A percentile compares a stretch with the other conserved stretches of the same genome.
phyloP scores from a whole-genome alignment of 2,329 filamentous ascomycete species.

The Sarocladium brachiariae region DNA sequence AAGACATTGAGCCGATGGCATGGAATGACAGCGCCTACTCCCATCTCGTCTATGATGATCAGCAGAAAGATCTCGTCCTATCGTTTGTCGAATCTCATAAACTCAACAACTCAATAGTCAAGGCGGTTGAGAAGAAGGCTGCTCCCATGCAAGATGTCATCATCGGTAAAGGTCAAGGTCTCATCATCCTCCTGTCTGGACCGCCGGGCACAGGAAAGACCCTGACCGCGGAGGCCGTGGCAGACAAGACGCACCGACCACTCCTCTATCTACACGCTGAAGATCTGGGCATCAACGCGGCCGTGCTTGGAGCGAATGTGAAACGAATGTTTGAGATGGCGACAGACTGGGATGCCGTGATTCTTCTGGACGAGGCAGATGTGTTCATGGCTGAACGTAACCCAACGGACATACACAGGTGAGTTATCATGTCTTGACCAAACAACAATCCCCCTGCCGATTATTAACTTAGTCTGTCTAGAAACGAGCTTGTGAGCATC shows the following conservation, averaged over 20 bases:
- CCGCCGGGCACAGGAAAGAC: constrained; percentile 42
- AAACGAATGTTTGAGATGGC: constrained; percentile 40
- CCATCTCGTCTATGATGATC: constrained; percentile 39
- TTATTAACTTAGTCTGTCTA: not conserved
- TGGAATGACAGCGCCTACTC: constrained; percentile 41
- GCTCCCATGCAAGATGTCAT: constrained; percentile 32
- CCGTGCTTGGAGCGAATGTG: constrained; percentile 38
- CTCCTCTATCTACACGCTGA: constrained; percentile 40
- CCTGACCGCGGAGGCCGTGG: constrained; percentile 36
- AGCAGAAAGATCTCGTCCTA: constrained; percentile 39
- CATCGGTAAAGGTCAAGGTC: constrained; percentile 34
- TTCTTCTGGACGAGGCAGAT: constrained; percentile 23
- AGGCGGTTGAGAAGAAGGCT: constrained; percentile 8
- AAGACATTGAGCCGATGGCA: constrained; percentile 32
- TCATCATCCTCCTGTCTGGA: constrained; percentile 39
- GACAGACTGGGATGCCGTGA: constrained; percentile 19
- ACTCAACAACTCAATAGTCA: constrained; percentile 12
- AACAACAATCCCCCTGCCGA: too few relatives aligned
- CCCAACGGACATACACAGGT: constrained; percentile 33
- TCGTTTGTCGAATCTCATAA: constrained; percentile 41
- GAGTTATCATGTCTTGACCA: too few relatives aligned
- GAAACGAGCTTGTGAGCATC: constrained; percentile 43
- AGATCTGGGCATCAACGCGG: constrained; percentile 39
- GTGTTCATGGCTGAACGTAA: constrained; percentile 40
- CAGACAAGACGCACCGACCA: constrained; percentile 34